phyloP scores from a whole-genome alignment of 805 yeast genomes.

The Ogataea neopini region DNA sequence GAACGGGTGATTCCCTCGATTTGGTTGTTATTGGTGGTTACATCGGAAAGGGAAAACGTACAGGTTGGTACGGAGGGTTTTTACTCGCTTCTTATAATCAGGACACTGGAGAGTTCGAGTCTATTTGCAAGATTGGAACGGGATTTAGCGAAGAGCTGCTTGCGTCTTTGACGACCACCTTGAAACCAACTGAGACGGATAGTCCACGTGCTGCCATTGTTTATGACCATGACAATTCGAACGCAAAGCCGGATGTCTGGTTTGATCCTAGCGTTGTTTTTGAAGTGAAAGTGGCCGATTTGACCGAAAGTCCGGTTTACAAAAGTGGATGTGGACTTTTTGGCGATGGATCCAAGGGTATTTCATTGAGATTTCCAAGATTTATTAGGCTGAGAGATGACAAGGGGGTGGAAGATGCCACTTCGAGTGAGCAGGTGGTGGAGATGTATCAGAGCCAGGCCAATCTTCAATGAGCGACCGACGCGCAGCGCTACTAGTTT shows the following conservation, averaged over 20 bases:
- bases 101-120: constrained; percentile 90
- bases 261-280: constrained; percentile 82
- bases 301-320: constrained; percentile 84
- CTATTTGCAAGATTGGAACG: constrained; percentile 96
- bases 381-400: constrained; percentile 84
- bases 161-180: constrained; percentile 53
- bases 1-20: constrained; percentile 95
- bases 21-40: constrained; percentile 93
- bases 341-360: constrained; percentile 62
- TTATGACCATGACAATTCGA: constrained; percentile 58
- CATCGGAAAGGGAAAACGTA: constrained; percentile 90
- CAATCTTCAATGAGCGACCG: too few relatives aligned
- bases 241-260: constrained; percentile 90
- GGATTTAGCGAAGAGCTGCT: constrained; percentile 90
- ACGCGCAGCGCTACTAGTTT: too few relatives aligned
- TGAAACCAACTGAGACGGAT: constrained; percentile 66
- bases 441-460: constrained; percentile 82
- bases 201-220: constrained; percentile 68
- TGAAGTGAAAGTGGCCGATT: constrained; percentile 90
- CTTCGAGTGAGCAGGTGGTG: constrained; percentile 78
- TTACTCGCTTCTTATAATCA: constrained; percentile 86
- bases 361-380: constrained; percentile 86
- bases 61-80: constrained; percentile 95
- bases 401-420: constrained; percentile 82
- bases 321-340: constrained; percentile 75